Evolutionary conservation across 305 asterid genomes (phyloP), one percentile per base, ranked within the genome.

Genomic region (Solanum chacoense): DNA sequence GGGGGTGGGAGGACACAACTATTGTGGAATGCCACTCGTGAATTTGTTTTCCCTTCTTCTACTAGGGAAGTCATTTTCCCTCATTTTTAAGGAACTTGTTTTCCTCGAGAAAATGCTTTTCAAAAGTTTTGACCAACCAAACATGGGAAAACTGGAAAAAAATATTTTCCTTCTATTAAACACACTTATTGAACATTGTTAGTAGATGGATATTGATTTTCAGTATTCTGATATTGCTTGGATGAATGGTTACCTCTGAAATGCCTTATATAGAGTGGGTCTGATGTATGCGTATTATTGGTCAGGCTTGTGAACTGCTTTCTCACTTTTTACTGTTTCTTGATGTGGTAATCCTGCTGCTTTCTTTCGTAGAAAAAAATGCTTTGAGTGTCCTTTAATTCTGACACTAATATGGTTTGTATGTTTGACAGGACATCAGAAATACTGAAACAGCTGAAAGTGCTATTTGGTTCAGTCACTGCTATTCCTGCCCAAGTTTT

Each of bases 401-500:
- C 55, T 22, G 31, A 37, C 74, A 74, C 72, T 81, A 28, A 50
- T 2, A 3, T 88, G 89, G 24, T 34, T 65, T 85, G 13, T 77
- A 76, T 84, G 24, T 89, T 93, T 86, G 88, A 93, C 95, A 97
- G 99, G 94, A 92, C 96, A 11, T 32, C 90, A 65, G 97, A 96
- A 75, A 92, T 96, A 74, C 73, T 94, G 92, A 89, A 93, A 93
- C 98, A 95, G 92, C 94, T 96, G 84, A 91, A 91, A 88, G 28
- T 91, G 88, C 86, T 95, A 91, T 96, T 94, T 90, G 96, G 97
- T 89, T 92, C 96, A 6, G 86, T 93, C 75, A 90, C 92, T 85
- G 91, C 90, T 86, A 90, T 94, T 91, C 98, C 98, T 69, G 92
- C 91, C 40, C 94, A 92, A 88, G 95, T 94, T 89, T 92, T 94